phyloP scores from a whole-genome alignment of 352 stramenopile species.

The Phytophthora palmivora region DNA sequence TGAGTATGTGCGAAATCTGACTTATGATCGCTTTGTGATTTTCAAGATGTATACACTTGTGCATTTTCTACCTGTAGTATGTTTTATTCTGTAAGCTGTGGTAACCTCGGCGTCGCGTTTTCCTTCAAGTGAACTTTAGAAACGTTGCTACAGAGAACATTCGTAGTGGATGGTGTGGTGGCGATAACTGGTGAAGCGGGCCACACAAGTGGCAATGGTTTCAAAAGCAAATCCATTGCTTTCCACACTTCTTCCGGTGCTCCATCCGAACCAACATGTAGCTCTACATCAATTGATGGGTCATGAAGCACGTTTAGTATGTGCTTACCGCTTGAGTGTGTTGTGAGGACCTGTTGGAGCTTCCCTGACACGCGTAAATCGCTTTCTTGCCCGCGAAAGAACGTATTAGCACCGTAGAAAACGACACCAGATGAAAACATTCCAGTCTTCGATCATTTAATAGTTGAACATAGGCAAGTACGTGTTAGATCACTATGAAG shows the following conservation, averaged over 20 bases:
- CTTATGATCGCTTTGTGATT: too few relatives aligned
- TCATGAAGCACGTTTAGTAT: slow-evolving; percentile 46
- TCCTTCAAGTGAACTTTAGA: slow-evolving; percentile 7
- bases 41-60: background rate
- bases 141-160: background rate
- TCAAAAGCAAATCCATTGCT: slow-evolving; percentile 26
- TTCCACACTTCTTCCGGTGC: slow-evolving; percentile 29
- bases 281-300: slow-evolving; percentile 29
- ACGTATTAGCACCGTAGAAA: slow-evolving; percentile 30
- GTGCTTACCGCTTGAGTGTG: slow-evolving; percentile 27
- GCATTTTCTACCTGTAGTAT: too few relatives aligned
- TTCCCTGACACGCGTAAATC: slow-evolving; percentile 31
- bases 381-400: slow-evolving; percentile 27
- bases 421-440: slow-evolving; percentile 28
- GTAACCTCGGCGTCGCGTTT: slow-evolving; percentile 10
- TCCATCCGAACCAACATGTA: slow-evolving; percentile 55
- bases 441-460: slow-evolving; percentile 21
- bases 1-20: too few relatives aligned
- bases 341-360: slow-evolving; percentile 37
- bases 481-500: slow-evolving; percentile 3
- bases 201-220: slow-evolving; percentile 12
- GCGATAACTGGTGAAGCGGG: slow-evolving; percentile 1
- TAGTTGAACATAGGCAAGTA: background rate
- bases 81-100: slow-evolving; percentile 19
- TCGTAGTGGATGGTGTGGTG: background rate